Base-by-base conservation (phyloP, 2,329 filamentous ascomycete genomes). In the Plenodomus lindquistii region DNA sequence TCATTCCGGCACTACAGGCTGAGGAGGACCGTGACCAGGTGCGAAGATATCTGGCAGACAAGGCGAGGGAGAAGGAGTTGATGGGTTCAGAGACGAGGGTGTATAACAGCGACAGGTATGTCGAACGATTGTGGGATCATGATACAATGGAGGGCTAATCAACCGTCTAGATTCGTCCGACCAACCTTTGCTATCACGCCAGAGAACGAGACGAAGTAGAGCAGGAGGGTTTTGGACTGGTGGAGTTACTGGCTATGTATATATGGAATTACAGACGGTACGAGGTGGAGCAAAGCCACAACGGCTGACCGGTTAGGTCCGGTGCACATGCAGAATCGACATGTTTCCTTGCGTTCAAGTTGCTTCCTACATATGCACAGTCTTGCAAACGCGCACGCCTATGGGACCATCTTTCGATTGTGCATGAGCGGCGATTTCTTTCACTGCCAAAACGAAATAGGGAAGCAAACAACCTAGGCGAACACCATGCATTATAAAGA, bases 1-100 rank as follows among this genome's bases (percentile, higher is more conserved):
- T 99, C 57, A 94, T 93, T 68, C 94, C 94, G 49, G 79, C 96
- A 56, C 85, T 99, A 57, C 93, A 97, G 74, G 94, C 94, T 47
- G 94, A 99, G 73, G 91, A 96, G 75, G 94, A 99, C 79, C 87
- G 94, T 53, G 94, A 99, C 77, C 87, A 93, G 73, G 92, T 96
- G 56, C 84, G 94, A 60, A 82, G 93, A 69, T 84, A 93, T 75
- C 83, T 87, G 59, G 94, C 94, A 49, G 90, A 96, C 75, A 85
- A 91, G 82, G 86, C 85, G 59, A 84, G 94, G 59, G 94, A 97
- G 83, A 91, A 92, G 83, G 87, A 91, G 76, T 78, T 99, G 59
- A 71, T 97, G 63, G 94, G 94, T 48, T 85, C 86, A 57, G 88
- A 93, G 74, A 85, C 83, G 44, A 89, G 87, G 78, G 82, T 95